phyloP scores from a whole-genome alignment of 2,329 filamentous ascomycete species.

The Botrytis porri region DNA sequence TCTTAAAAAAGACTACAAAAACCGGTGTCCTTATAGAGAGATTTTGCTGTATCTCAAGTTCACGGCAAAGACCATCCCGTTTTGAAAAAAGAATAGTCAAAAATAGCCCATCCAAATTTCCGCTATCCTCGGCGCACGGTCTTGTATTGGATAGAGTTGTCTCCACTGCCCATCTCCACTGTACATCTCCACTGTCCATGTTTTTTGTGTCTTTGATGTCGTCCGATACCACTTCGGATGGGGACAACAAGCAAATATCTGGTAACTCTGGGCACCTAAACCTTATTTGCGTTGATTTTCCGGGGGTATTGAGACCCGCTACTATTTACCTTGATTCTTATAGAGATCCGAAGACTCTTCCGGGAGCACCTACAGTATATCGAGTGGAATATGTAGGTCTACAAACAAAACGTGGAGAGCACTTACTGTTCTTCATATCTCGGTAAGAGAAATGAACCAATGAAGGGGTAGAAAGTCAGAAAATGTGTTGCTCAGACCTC shows the following conservation, averaged over 20 bases:
- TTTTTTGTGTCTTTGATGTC: background rate
- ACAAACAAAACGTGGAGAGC: background rate
- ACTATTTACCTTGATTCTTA: background rate
- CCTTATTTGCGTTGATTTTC: background rate
- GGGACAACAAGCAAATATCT: background rate
- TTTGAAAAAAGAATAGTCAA: background rate
- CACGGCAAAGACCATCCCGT: background rate
- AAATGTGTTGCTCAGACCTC: background rate
- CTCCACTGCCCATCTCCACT: slow-evolving; percentile 3
- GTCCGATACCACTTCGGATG: background rate
- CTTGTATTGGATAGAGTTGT: slow-evolving; percentile 6
- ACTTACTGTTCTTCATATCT: background rate
- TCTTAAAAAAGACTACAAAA: too few species aligned
- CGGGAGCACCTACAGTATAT: background rate
- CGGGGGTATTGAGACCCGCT: background rate
- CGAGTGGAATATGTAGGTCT: background rate
- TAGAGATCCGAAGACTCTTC: background rate
- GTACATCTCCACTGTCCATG: background rate
- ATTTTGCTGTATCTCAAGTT: background rate
- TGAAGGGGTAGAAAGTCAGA: background rate
- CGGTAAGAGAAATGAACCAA: background rate
- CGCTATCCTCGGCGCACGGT: background rate
- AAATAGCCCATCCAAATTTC: slow-evolving; percentile 2
- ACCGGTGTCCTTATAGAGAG: too few species aligned
- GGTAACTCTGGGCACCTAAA: background rate